Evolutionary conservation across 441 rosid genomes (phyloP), one percentile per base, ranked within the genome.

Genomic region (Erodium texanum): DNA sequence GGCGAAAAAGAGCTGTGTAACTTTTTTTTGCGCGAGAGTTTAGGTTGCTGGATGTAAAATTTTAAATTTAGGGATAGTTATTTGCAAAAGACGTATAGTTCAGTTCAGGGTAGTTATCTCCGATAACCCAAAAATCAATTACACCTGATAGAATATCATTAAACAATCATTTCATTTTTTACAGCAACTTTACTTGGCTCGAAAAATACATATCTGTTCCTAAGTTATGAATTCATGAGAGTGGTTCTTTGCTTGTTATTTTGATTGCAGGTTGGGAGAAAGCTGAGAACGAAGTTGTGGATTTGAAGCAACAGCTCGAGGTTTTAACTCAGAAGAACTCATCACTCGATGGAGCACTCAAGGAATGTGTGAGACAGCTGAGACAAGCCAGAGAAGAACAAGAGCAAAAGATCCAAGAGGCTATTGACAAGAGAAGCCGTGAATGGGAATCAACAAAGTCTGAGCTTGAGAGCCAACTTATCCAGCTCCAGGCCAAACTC

Each of bases 361-460:
- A 91, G 84, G 99, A 94, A 81, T 94, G 96, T 68, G 82, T 91
- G 73, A 88, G 96, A 62, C 94, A 94, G 80, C 88, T 94, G 27
- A 75, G 97, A 71, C 93, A 89, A 78, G 86, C 89, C 64, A 85
- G 92, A 78, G 99, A 88, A 67, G 97, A 88, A 61, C 99, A 88
- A 71, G 90, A 88, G 29, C 75, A 78, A 69, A 93, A 77, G 80
- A 85, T 87, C 56, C 71, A 87, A 72, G 84, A 32, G 5, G 36
- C 36, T 32, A 32, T 32, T 32, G 36, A 32, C 36, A 32, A 32
- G 36, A 32, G 36, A 32, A 32, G 36, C 87, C 59, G 24, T 15
- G 93, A 87, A 66, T 85, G 86, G 93, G 97, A 88, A 79, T 73
- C 79, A 50, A 62, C 50, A n/a, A 89, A 84, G 70, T 79, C 79